Evolutionary conservation across 1,284 basidiomycete genomes (phyloP), one percentile per base, ranked within the genome.

Genomic region (Trichosporon inkin): DNA sequence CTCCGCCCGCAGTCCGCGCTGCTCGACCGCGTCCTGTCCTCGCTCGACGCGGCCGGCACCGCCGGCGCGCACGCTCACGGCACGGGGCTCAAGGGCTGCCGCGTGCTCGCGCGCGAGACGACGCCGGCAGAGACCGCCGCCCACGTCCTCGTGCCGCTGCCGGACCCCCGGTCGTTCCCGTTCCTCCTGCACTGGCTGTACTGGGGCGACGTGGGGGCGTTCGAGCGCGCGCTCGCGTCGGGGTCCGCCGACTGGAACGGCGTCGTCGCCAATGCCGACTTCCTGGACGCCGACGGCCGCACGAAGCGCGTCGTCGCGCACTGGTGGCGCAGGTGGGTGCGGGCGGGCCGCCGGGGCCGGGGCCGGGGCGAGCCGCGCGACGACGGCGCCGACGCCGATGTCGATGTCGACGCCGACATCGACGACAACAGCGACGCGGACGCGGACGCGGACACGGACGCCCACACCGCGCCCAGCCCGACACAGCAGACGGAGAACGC

Each of bases 271-370:
- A 78, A 77, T 58, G 74, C 78, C 51, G 72, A 79, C 54, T 78
- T 73, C 60, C 71, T 79, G 11, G 72, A 67, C 3, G 60, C 77
- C 14, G 74, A 78, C 66, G 68, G 72, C 44, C 56, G 67, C 22
- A 71, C 78, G 58, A 77, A 77, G 65, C 44, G 64, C 1, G 65
- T 73, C n/a, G 67, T 77, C 1, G 73, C 71, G 6, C 69, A 66
- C 20, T 80, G 74, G 75, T 80, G 77, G 77, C 67, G 74, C 19
- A 66, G 65, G 19, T 80, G 77, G 77, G 68, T 74, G 52, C 73
- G 74, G 63, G 61, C 67, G 13, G 28, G 28, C 28, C 28, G 4
- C 5, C 28, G 8, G n/a, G n/a, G n/a, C n/a, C 28, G 28, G 28
- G 4, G 28, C 28, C n/a, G n/a, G 28, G 5, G 28, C 28, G 62